Evolutionary conservation across 805 yeast genomes (phyloP).

Genomic region (Monosporozyma unispora): DNA sequence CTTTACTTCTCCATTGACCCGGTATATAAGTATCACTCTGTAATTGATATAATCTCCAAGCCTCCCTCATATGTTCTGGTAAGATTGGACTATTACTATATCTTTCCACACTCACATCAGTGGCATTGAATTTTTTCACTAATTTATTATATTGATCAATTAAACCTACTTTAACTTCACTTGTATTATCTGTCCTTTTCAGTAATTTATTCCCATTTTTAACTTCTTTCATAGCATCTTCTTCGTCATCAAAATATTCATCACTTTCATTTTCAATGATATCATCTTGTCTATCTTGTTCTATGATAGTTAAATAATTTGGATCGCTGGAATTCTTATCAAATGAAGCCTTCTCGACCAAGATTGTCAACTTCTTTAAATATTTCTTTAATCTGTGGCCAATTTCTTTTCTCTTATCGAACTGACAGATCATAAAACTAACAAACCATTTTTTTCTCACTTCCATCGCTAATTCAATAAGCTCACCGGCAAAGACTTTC

Average conservation of each 20-base stretch:
- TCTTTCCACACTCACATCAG: constrained; percentile 28
- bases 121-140: constrained; percentile 22
- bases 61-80: constrained; percentile 82
- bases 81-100: constrained; percentile 49
- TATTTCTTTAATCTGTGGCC: constrained; percentile 29
- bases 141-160: constrained; percentile 27
- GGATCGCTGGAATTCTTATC: constrained; percentile 4
- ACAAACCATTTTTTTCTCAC: constrained; percentile 49
- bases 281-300: constrained; percentile 15
- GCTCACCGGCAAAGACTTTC: constrained; percentile 82
- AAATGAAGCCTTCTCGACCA: constrained; percentile 23
- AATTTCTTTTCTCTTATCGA: constrained; percentile 35
- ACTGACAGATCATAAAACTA: constrained; percentile 34
- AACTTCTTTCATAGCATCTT: constrained; percentile 14
- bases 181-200: constrained; percentile 19
- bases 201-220: constrained; percentile 19
- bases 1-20: constrained; percentile 63
- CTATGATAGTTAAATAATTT: constrained; percentile 3
- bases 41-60: constrained; percentile 66
- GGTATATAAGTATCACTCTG: constrained; percentile 58
- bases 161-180: constrained; percentile 19
- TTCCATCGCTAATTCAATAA: constrained; percentile 71
- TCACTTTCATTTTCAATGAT: constrained; percentile 26
- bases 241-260: constrained; percentile 26
- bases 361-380: constrained; percentile 29